Percentiles rank a stretch among this genome's conserved stretches.
phyloP scores from a whole-genome alignment of 2,329 filamentous ascomycete species.

The Sclerotinia glacialis region DNA sequence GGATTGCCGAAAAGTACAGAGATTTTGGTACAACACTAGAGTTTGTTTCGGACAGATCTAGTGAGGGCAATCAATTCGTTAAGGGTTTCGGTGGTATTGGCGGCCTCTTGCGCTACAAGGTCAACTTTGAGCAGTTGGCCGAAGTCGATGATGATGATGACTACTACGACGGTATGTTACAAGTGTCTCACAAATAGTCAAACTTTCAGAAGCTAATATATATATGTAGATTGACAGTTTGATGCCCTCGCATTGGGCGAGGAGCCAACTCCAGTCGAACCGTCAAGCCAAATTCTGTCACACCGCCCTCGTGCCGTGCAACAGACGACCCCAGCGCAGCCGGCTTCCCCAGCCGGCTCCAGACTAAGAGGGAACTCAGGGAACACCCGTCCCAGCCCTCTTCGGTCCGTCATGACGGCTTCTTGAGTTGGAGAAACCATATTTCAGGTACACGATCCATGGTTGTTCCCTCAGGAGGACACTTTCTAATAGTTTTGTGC shows the following conservation, averaged over 20 bases:
- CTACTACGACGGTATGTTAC: conserved; percentile 68
- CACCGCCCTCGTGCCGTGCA: conserved; percentile 45
- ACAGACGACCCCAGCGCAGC: conserved; percentile 45
- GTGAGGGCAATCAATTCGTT: conserved; percentile 98
- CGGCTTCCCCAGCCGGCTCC: conserved; percentile 39
- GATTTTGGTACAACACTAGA: conserved; percentile 94
- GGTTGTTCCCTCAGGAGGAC: background rate
- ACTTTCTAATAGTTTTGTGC: background rate
- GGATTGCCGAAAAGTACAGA: conserved; percentile 98
- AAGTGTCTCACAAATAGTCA: background rate
- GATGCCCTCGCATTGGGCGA: conserved; percentile 83
- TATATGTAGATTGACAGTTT: conserved; percentile 74
- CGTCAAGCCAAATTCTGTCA: conserved; percentile 44
- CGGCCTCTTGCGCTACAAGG: conserved; percentile 96
- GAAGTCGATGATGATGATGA: conserved; percentile 90
- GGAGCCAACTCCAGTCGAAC: conserved; percentile 69
- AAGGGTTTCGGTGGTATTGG: conserved; percentile 99
- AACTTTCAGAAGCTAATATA: conserved; percentile 26
- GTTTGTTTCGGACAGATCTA: conserved; percentile 96
- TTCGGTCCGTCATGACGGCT: conserved; percentile 63
- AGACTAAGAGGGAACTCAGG: conserved; percentile 46
- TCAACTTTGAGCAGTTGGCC: conserved; percentile 98
- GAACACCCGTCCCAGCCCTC: conserved; percentile 57
- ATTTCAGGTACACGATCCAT: conserved; percentile 19
- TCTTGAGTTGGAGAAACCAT: conserved; percentile 38